phyloP scores from a whole-genome alignment of 2,329 filamentous ascomycete genomes.

The Xenoacremonium recifei region DNA sequence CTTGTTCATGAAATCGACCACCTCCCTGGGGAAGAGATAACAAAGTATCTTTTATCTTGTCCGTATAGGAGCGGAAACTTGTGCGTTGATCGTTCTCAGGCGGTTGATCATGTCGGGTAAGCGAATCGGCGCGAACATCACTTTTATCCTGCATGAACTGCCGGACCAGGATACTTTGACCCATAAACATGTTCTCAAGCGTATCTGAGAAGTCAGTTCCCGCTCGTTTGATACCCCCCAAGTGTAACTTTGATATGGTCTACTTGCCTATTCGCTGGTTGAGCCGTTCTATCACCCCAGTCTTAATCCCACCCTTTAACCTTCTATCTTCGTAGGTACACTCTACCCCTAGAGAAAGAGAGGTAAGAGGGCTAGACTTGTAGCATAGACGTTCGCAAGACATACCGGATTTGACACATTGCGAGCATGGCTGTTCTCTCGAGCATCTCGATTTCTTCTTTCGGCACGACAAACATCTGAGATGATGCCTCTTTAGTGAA shows the following conservation, averaged over 20 bases:
- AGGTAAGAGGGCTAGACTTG: too few species aligned
- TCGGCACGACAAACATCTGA: conserved; percentile 39
- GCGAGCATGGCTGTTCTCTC: conserved; percentile 39
- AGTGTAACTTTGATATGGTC: too few species aligned
- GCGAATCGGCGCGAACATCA: neutral
- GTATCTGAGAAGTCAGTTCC: conserved; percentile 1
- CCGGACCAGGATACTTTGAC: conserved; percentile 31
- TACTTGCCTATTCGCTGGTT: conserved; percentile 26
- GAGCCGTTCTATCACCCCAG: conserved; percentile 30
- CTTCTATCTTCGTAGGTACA: conserved; percentile 31
- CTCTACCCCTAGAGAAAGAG: conserved; percentile 14
- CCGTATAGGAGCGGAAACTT: neutral
- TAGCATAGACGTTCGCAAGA: too few species aligned
- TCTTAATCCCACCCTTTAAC: conserved; percentile 28
- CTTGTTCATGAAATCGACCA: neutral
- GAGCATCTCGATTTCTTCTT: conserved; percentile 45
- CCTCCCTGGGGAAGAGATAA: too few species aligned
- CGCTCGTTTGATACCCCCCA: too few species aligned
- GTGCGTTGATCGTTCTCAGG: neutral
- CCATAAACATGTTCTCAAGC: conserved; percentile 35
- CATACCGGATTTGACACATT: conserved; percentile 34
- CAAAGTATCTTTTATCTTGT: neutral
- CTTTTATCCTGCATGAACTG: conserved; percentile 21
- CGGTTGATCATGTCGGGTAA: neutral
- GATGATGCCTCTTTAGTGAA: neutral